These are phyloP conservation scores for Candida tetrigidarum DNA, from an alignment of 1,139 yeast species.

Conservation along the genomic window DNA sequence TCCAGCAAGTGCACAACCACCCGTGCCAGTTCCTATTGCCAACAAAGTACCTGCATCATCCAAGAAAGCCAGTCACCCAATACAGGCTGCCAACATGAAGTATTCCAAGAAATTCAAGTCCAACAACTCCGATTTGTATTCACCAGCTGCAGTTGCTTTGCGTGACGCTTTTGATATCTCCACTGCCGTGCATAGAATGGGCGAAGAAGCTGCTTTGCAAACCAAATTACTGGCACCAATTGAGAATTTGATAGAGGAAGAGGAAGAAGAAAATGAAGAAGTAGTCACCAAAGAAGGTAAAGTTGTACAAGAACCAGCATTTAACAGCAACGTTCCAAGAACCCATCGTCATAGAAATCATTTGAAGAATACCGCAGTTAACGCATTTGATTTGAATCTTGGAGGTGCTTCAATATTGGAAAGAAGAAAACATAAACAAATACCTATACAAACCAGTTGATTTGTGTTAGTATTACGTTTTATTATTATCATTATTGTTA, in stretches of 20 bases:
- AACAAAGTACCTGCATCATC: slow-evolving; percentile 6
- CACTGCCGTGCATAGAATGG: slow-evolving; percentile 91
- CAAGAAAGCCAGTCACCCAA: slow-evolving; percentile 26
- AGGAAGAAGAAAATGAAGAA: slow-evolving; percentile 38
- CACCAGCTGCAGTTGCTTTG: slow-evolving; percentile 92
- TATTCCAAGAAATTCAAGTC: slow-evolving; percentile 30
- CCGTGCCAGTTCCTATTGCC: too few relatives aligned
- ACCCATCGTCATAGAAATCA: slow-evolving; percentile 22
- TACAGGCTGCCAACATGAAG: slow-evolving; percentile 22
- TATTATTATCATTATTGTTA: background rate
- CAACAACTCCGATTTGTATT: slow-evolving; percentile 43
- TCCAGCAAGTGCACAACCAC: slow-evolving; percentile 10
- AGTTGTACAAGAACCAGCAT: slow-evolving; percentile 23
- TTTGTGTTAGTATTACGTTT: background rate
- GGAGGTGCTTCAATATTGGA: slow-evolving; percentile 83
- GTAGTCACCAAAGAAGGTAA: slow-evolving; percentile 23
- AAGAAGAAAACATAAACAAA: slow-evolving; percentile 57
- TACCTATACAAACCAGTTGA: slow-evolving; percentile 16
- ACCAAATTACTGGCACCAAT: slow-evolving; percentile 30
- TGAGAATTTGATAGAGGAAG: slow-evolving; percentile 40
- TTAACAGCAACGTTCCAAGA: slow-evolving; percentile 14
- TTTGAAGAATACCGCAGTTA: slow-evolving; percentile 16
- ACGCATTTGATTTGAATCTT: slow-evolving; percentile 69
- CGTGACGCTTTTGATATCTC: slow-evolving; percentile 96
- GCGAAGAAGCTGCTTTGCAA: slow-evolving; percentile 73